phyloP scores from a whole-genome alignment of 345 rosid species.

The Eucalyptus cloeziana region DNA sequence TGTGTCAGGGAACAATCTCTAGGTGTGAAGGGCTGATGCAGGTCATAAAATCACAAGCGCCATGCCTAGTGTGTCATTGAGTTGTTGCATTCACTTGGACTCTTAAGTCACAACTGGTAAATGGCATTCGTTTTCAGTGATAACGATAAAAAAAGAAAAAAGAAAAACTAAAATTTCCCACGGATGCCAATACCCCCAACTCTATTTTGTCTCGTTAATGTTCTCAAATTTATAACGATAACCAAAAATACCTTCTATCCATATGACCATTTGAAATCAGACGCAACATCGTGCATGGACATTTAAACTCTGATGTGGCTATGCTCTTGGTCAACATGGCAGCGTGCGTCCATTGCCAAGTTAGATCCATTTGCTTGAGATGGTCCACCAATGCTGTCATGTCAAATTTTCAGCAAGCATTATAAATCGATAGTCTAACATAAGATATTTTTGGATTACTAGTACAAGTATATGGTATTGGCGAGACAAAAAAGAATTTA shows the following conservation, averaged over 20 bases:
- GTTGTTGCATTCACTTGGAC: too few relatives aligned
- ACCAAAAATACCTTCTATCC: not conserved
- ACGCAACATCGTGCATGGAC: accelerated
- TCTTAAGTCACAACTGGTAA: too few relatives aligned
- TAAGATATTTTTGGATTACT: not conserved
- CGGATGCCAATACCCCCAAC: accelerated
- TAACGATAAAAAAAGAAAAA: too few relatives aligned
- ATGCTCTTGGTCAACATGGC: not conserved
- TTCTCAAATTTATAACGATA: accelerated
- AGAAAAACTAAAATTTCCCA: not conserved
- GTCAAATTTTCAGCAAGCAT: not conserved
- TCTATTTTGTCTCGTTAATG: accelerated
- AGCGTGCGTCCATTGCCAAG: accelerated
- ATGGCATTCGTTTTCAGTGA: too few relatives aligned
- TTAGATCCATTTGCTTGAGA: not conserved
- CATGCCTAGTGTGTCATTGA: accelerated
- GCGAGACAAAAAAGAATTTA: not conserved
- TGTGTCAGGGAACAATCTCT: too few relatives aligned
- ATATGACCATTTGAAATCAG: not conserved
- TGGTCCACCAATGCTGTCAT: not conserved
- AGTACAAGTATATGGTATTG: not conserved
- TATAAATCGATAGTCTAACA: not conserved
- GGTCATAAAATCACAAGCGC: too few relatives aligned
- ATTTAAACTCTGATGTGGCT: not conserved
- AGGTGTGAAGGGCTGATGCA: too few relatives aligned